Conservation (phyloP, 208 protist species). For the Leishmania gerbilli region DNA sequence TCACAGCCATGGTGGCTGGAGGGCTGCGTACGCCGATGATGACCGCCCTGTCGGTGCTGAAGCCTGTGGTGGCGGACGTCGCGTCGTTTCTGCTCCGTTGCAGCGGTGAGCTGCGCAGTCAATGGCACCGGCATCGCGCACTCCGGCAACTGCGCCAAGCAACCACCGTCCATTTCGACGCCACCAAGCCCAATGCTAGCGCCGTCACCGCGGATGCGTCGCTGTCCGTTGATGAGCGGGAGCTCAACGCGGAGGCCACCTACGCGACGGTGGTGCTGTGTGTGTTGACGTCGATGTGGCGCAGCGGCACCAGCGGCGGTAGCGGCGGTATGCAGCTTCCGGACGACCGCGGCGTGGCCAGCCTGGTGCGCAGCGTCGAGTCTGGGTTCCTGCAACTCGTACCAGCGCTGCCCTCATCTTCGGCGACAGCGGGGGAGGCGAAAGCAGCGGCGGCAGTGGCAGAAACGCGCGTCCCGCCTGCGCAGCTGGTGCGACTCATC, state of each 20-base stretch:
- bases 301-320: slow-evolving; percentile 10
- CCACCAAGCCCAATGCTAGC: not conserved
- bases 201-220: not conserved
- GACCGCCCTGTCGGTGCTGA: slow-evolving; percentile 3
- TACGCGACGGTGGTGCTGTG: slow-evolving; percentile 27
- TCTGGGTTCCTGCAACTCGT: slow-evolving; percentile 29
- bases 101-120: slow-evolving; percentile 14
- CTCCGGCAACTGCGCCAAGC: slow-evolving; percentile 16
- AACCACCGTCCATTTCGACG: not conserved
- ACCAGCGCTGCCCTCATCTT: slow-evolving; percentile 3
- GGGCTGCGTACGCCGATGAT: slow-evolving; percentile 7
- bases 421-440: not conserved
- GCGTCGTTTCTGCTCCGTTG: slow-evolving; percentile 27
- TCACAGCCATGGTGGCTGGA: not conserved
- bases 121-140: slow-evolving; percentile 25
- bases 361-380: slow-evolving; percentile 18
- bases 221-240: slow-evolving; percentile 8
- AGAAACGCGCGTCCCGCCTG: slow-evolving; percentile 1
- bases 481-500: slow-evolving; percentile 25
- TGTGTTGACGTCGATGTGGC: slow-evolving; percentile 28
- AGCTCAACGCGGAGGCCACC: slow-evolving; percentile 20
- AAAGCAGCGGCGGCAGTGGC: not conserved
- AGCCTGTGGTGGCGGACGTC: slow-evolving; percentile 25
- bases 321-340: slow-evolving; percentile 6
- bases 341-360: slow-evolving; percentile 18